A percentile compares a stretch with the other conserved stretches of the same genome.
Evolutionary conservation across 805 yeast genomes (phyloP).

Genomic region (Vanderwaltozyma yarrowii): DNA sequence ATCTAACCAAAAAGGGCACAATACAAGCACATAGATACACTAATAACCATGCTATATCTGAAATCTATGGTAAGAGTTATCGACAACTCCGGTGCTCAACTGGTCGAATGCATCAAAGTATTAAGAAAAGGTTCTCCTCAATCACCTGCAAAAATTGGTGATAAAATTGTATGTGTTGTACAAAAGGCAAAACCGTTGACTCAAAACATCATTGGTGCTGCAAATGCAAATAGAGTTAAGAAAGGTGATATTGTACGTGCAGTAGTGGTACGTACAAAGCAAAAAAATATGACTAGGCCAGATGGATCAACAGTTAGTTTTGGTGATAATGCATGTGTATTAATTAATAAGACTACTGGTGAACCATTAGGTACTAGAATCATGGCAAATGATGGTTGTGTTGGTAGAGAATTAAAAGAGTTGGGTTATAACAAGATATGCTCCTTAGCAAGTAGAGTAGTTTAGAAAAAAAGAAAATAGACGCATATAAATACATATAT

Average conservation of each 20-base stretch:
- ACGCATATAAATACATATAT: not conserved
- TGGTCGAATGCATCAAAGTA: constrained; percentile 94
- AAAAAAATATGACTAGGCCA: constrained; percentile 54
- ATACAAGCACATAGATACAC: too few species aligned
- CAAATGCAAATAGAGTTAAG: constrained; percentile 71
- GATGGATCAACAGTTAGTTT: constrained; percentile 84
- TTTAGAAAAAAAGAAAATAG: not conserved
- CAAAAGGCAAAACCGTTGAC: constrained; percentile 78
- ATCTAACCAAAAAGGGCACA: too few species aligned
- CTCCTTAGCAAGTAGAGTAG: constrained; percentile 79
- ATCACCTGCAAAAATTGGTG: constrained; percentile 79
- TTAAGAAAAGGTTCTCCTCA: constrained; percentile 72
- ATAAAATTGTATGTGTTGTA: constrained; percentile 87
- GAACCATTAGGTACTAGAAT: constrained; percentile 96
- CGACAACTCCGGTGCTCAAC: constrained; percentile 91
- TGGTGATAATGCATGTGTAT: constrained; percentile 95
- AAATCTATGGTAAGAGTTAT: constrained; percentile 83
- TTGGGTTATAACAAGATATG: constrained; percentile 78
- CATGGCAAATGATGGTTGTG: constrained; percentile 41
- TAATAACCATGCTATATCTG: constrained; percentile 61
- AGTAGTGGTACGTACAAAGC: constrained; percentile 86
- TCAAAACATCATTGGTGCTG: constrained; percentile 60
- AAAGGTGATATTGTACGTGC: constrained; percentile 96
- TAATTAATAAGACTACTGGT: constrained; percentile 74
- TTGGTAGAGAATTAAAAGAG: constrained; percentile 81